These are phyloP conservation scores for Arthrobotrys entomopaga DNA, from an alignment of 2,329 filamentous ascomycete genomes.

Conservation along the genomic window DNA sequence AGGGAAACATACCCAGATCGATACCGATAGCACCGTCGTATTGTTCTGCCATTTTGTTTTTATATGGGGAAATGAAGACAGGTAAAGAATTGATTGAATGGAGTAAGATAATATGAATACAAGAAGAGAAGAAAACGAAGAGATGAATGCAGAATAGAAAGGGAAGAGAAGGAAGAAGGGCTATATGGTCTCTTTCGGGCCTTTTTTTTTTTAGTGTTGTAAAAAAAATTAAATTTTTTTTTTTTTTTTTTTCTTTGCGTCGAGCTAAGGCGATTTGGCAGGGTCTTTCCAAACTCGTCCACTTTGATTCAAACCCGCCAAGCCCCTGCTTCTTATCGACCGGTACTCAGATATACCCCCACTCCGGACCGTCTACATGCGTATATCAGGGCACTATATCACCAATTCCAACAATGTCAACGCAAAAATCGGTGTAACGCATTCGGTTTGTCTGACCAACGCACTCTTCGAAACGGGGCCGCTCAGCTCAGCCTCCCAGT, in stretches of 20 bases:
- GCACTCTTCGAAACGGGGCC: no score
- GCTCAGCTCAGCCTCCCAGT: neutral
- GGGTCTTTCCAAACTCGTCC: conserved; percentile 47
- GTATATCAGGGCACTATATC: conserved; percentile 13
- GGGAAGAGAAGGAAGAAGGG: conserved; percentile 53
- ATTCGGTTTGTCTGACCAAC: neutral
- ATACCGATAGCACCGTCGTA: conserved; percentile 99
- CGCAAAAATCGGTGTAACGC: conserved; percentile 33
- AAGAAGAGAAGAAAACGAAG: conserved; percentile 44
- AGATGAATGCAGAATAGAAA: conserved; percentile 29
- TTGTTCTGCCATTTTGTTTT: conserved; percentile 80
- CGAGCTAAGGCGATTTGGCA: conserved; percentile 32
- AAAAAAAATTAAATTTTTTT: conserved; percentile 56
- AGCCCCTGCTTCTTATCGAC: conserved; percentile 29
- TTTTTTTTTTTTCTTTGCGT: conserved; percentile 49
- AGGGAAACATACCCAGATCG: conserved; percentile 76
- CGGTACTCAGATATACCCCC: conserved; percentile 2
- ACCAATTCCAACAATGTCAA: conserved; percentile 25
- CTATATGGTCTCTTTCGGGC: conserved; percentile 23
- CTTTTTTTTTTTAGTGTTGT: conserved; percentile 38
- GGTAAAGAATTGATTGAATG: conserved; percentile 54
- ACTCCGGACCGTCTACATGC: neutral
- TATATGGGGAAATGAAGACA: conserved; percentile 25
- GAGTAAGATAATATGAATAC: conserved; percentile 56
- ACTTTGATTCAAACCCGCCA: conserved; percentile 42